phyloP scores from a whole-genome alignment of 2,329 filamentous ascomycete species.

The Fonsecaea pugnacius region DNA sequence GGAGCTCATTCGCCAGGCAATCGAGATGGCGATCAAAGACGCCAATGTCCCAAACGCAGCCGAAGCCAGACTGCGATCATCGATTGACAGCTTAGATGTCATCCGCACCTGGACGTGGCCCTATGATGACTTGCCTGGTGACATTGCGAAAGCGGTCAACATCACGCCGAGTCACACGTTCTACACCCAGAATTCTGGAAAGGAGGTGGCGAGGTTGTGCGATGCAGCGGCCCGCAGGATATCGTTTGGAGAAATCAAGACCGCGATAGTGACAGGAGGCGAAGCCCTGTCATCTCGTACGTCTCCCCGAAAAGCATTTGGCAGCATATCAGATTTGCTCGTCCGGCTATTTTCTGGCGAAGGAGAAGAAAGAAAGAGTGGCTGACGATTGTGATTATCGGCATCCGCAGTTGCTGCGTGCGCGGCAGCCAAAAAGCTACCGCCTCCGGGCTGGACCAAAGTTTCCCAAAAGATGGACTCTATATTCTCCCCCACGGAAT shows the following conservation, averaged over 20 bases:
- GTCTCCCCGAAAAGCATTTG: conserved; percentile 13
- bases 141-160: conserved; percentile 57
- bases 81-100: conserved; percentile 62
- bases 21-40: conserved; percentile 58
- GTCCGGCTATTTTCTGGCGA: not conserved
- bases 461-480: conserved; percentile 52
- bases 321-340: not conserved
- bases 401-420: conserved; percentile 54
- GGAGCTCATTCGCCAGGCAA: conserved; percentile 62
- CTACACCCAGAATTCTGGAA: conserved; percentile 64
- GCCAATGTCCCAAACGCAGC: conserved; percentile 43
- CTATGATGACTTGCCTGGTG: conserved; percentile 61
- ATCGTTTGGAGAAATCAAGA: conserved; percentile 55
- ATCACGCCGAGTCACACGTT: conserved; percentile 53
- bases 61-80: conserved; percentile 45
- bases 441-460: conserved; percentile 63
- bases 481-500: conserved; percentile 58
- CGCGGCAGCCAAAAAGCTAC: conserved; percentile 56
- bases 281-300: conserved; percentile 64
- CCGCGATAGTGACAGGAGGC: conserved; percentile 65
- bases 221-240: conserved; percentile 67
- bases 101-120: conserved; percentile 70
- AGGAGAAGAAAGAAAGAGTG: not conserved
- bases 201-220: conserved; percentile 64
- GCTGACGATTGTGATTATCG: not conserved